A percentile compares a stretch with the other conserved stretches of the same genome.
These are phyloP conservation scores for Pseudonitzschia multiseries DNA, from an alignment of 108 stramenopile species.

Conservation along the genomic window DNA sequence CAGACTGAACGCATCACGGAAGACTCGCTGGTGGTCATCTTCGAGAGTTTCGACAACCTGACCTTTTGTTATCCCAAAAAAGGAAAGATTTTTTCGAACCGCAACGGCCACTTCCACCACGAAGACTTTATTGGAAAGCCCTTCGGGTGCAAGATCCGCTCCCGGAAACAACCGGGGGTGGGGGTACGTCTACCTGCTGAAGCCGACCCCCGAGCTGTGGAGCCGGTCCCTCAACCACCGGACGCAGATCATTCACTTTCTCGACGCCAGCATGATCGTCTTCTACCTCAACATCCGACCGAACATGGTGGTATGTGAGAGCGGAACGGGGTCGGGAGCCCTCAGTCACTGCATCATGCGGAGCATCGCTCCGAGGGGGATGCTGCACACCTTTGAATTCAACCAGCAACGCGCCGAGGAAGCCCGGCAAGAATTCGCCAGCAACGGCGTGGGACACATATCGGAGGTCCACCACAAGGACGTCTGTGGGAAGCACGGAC, in stretches of 20 bases:
- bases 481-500: slow-evolving; percentile 75
- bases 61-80: slow-evolving; percentile 83
- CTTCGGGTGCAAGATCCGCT: slow-evolving; percentile 83
- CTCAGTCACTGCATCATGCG: slow-evolving; percentile 82
- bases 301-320: slow-evolving; percentile 86
- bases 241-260: slow-evolving; percentile 92
- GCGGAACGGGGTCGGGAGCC: slow-evolving; percentile 90
- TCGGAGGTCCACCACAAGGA: slow-evolving; percentile 77
- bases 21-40: slow-evolving; percentile 74
- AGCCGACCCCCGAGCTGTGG: slow-evolving; percentile 94
- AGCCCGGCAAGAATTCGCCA: slow-evolving; percentile 80
- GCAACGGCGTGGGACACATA: slow-evolving; percentile 74
- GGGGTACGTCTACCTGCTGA: slow-evolving; percentile 78
- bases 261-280: slow-evolving; percentile 85
- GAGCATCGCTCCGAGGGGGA: slow-evolving; percentile 87
- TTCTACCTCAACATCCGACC: slow-evolving; percentile 82
- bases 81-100: slow-evolving; percentile 70
- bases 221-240: slow-evolving; percentile 77
- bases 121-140: slow-evolving; percentile 88
- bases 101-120: slow-evolving; percentile 88
- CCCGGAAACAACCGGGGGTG: slow-evolving; percentile 71
- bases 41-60: slow-evolving; percentile 79
- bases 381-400: slow-evolving; percentile 91
- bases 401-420: slow-evolving; percentile 80
- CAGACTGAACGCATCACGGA: slow-evolving; percentile 51